Percentiles rank a stretch among this genome's conserved stretches.
phyloP scores from a whole-genome alignment of 23 red algal species.

The Gracilaria vermiculophylla region DNA sequence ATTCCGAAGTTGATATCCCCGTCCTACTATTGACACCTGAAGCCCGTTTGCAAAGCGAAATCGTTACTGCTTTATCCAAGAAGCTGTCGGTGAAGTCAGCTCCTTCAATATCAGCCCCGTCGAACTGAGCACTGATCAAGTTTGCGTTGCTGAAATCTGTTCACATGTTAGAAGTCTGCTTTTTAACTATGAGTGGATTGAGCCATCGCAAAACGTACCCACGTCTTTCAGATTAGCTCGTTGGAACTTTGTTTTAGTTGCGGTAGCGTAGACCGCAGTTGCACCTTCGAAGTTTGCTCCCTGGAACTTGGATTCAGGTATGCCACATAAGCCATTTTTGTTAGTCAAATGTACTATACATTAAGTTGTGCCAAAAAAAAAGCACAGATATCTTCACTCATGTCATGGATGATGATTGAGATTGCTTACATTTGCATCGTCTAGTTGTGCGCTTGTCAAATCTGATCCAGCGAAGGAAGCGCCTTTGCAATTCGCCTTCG shows the following conservation, averaged over 20 bases:
- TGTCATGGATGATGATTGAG: background rate
- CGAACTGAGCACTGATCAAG: constrained; percentile 59
- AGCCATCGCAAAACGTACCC: background rate
- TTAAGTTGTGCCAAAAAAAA: no score
- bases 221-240: constrained; percentile 62
- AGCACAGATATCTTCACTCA: background rate
- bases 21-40: constrained; percentile 54
- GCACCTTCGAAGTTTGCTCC: constrained; percentile 64
- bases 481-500: constrained; percentile 60
- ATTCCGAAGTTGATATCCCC: constrained; percentile 63
- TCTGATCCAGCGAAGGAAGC: constrained; percentile 58
- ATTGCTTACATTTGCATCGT: constrained; percentile 63
- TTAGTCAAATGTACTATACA: background rate
- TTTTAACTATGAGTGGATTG: background rate
- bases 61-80: constrained; percentile 25
- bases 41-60: constrained; percentile 66
- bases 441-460: constrained; percentile 66
- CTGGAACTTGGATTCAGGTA: constrained; percentile 9
- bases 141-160: constrained; percentile 64
- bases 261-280: constrained; percentile 35
- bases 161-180: background rate
- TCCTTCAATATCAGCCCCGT: constrained; percentile 75
- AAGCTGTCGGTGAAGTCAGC: constrained; percentile 83
- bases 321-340: background rate
- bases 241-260: constrained; percentile 71